Conservation (phyloP, 192 early-diverging fungal genomes). For the Thamnidium elegans region DNA sequence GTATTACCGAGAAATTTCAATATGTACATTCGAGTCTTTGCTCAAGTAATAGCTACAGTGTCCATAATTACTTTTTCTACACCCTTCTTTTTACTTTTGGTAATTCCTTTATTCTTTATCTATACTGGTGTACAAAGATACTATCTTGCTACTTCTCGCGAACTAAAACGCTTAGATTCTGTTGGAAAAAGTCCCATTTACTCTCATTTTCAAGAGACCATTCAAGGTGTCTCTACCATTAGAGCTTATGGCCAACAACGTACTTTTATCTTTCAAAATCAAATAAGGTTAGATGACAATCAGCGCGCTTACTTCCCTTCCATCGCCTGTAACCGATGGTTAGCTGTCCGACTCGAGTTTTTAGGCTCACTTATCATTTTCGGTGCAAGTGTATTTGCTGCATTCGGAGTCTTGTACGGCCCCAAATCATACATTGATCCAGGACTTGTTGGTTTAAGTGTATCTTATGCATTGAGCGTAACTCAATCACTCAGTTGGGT, state of each 20-base stretch:
- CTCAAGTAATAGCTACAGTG: constrained; percentile 43
- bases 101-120: constrained; percentile 45
- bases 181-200: constrained; percentile 81
- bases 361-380: constrained; percentile 79
- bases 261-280: constrained; percentile 70
- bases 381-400: constrained; percentile 69
- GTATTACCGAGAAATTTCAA: constrained; percentile 55
- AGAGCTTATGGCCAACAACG: constrained; percentile 63
- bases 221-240: constrained; percentile 63
- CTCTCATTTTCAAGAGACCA: constrained; percentile 65
- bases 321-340: constrained; percentile 65
- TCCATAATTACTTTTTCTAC: constrained; percentile 44
- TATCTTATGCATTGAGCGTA: constrained; percentile 68
- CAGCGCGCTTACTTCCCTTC: constrained; percentile 77
- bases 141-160: constrained; percentile 73
- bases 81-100: constrained; percentile 44
- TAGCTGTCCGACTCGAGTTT: constrained; percentile 75
- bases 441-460: constrained; percentile 59
- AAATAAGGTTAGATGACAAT: constrained; percentile 72
- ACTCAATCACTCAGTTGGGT: constrained; percentile 88
- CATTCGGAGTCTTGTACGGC: constrained; percentile 57
- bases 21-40: constrained; percentile 42
- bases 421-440: constrained; percentile 53
- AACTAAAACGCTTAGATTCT: constrained; percentile 81
- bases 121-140: constrained; percentile 50